Evolutionary conservation across 225 moss, liverwort and hornwort species (phyloP), one percentile per base, ranked within the genome.

Genomic region (Antitrichia curtipendula): DNA sequence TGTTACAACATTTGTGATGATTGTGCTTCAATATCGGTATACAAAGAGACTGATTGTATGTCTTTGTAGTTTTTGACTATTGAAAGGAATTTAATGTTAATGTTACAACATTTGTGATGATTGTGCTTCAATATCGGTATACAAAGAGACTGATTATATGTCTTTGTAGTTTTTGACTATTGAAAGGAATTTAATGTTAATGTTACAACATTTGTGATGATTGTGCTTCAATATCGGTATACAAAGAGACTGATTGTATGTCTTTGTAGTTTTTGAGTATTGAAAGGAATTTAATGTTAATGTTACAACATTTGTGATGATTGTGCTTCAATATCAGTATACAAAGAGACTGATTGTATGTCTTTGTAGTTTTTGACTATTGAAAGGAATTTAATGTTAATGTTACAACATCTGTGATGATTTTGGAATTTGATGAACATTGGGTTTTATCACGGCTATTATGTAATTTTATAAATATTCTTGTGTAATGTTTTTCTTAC

Each of bases 401-500:
- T 28, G 38, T 57, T 27, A 53, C 36, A 53, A 57, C 12, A 78
- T 40, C 1, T 25, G 7, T 8, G 8, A 45, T 58, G 19, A 40
- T 78, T 40, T 40, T 19, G 18, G 12, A 58, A 19, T 57, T 40
- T 56, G 15, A 2, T 5, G 10, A 8, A 27, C 8, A 56, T 7
- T 38, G 2, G 7, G 4, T 38, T 78, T 38, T 22, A 78, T 58
- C 12, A 19, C 0, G 12, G 8, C 12, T 18, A 17, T 40, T 58
- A 5, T 78, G 27, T 5, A 57, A 57, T 27, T 4, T 7, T 18
- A 78, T 17, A 56, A 17, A 27, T 27, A 56, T 40, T 58, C 7
- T 40, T 58, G 18, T 1, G 3, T 3, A 40, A 28, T 78, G 7
- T 40, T 57, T 2, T 40, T 4, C 0, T 0, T 40, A 8, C 11